Evolutionary conservation across 1,139 yeast genomes (phyloP).

Genomic region (Sugiyamaella pinicola): DNA sequence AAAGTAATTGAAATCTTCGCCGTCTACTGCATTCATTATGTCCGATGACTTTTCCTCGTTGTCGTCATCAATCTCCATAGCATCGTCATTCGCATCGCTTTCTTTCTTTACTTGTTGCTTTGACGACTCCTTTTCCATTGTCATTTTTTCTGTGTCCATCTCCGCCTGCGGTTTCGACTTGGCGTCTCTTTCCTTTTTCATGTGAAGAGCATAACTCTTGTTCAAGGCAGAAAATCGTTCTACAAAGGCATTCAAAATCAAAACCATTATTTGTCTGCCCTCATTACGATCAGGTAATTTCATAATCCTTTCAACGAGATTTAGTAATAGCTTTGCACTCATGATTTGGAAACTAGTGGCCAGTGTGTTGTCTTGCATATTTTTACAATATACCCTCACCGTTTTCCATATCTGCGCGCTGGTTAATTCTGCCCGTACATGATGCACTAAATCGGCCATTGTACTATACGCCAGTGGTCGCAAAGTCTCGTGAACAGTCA

Average conservation of each 20-base stretch:
- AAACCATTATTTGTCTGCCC: constrained; percentile 68
- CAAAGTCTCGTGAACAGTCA: constrained; percentile 86
- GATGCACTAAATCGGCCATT: constrained; percentile 94
- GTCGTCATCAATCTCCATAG: constrained; percentile 20
- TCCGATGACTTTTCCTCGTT: constrained; percentile 29
- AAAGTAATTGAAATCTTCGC: constrained; percentile 20
- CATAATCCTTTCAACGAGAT: constrained; percentile 85
- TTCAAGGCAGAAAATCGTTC: constrained; percentile 78
- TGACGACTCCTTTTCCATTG: constrained; percentile 20
- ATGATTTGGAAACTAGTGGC: constrained; percentile 92
- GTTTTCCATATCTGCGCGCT: constrained; percentile 88
- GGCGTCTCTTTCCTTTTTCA: constrained; percentile 54
- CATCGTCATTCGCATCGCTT: constrained; percentile 15
- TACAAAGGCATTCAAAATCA: constrained; percentile 83
- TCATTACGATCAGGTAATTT: constrained; percentile 80
- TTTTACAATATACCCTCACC: constrained; percentile 77
- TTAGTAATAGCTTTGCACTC: constrained; percentile 90
- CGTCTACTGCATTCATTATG: constrained; percentile 25
- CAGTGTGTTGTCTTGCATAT: constrained; percentile 77
- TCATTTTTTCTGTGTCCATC: constrained; percentile 19
- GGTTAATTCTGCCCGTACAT: constrained; percentile 81
- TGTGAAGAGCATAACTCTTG: constrained; percentile 66
- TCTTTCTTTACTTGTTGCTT: constrained; percentile 18
- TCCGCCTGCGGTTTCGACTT: constrained; percentile 21
- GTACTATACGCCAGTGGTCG: constrained; percentile 91